phyloP scores from a whole-genome alignment of 1,284 basidiomycete genomes.

The Vanrija humicola region DNA sequence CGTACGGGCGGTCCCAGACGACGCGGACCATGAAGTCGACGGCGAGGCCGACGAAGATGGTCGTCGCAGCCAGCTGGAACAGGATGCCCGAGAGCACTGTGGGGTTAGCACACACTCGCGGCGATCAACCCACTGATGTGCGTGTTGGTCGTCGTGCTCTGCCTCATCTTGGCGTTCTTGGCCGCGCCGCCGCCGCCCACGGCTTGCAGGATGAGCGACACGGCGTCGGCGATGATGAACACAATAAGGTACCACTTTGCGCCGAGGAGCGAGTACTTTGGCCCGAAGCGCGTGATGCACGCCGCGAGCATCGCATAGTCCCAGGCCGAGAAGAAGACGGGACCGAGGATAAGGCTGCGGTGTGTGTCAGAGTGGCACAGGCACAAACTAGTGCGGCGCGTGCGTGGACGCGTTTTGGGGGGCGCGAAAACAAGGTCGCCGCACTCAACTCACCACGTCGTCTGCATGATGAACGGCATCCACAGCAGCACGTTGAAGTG shows the following conservation, averaged over 20 bases:
- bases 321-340: conserved; percentile 43
- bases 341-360: conserved; percentile 41
- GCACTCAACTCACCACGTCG: conserved; percentile 27
- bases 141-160: conserved; percentile 18
- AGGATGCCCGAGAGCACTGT: conserved; percentile 47
- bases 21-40: conserved; percentile 36
- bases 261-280: conserved; percentile 39
- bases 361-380: neutral
- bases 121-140: conserved; percentile 27
- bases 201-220: conserved; percentile 48
- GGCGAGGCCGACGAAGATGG: conserved; percentile 34
- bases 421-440: neutral
- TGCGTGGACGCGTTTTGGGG: too few species aligned
- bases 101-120: too few species aligned
- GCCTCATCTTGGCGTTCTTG: conserved; percentile 16
- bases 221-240: conserved; percentile 46
- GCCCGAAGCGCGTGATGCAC: conserved; percentile 40
- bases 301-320: conserved; percentile 44
- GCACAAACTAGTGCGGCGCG: too few species aligned
- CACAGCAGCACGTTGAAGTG: conserved; percentile 22
- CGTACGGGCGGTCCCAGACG: conserved; percentile 20
- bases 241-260: conserved; percentile 40
- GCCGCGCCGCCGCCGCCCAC: conserved; percentile 48
- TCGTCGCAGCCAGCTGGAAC: conserved; percentile 42
- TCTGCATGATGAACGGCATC: conserved; percentile 52